Base-by-base conservation (phyloP, 139 green algal genomes). In the Ulvella scutata region DNA sequence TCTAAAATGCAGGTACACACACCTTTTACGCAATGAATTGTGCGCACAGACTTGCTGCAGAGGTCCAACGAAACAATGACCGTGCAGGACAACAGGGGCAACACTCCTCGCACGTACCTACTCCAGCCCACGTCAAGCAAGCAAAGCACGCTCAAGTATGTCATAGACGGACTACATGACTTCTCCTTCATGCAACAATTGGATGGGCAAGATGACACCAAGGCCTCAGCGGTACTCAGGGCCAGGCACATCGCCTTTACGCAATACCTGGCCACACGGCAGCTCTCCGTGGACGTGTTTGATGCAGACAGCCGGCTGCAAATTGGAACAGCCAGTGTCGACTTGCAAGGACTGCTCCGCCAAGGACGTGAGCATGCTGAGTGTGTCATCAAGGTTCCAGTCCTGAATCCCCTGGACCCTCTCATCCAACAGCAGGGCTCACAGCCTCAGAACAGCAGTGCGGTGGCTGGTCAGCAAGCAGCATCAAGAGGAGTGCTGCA, bases 281-380 rank as follows among this genome's bases (percentile, higher is more conserved):
- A 33, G 37, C 82, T 91, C 28, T 67, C 43, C 13, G 37, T 91
- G 36, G 87, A 91, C 74, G 82, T 91, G 72, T 91, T 85, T 85
- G 87, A 91, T 74, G 85, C 80, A 0, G 82, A 86, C 33, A 89
- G 83, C 17, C 75, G 88, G 72, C 78, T 91, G 72, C 82, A 90
- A 78, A 13, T 90, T 2, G 87, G 87, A 75, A 86, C 78, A 3
- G 79, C 72, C 2, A 61, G 72, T n/a, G 26, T 88, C 3, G 73
- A 83, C 38, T 74, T 91, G 38, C 75, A 79, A 26, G 74, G 75
- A 13, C 80, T 91, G 72, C 83, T 91, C 73, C 81, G 87, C 26
- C 87, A 91, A 76, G 85, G 85, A 21, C 75, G 83, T 0, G 80
- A 88, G 31, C 85, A 85, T 10, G 36, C 78, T 0, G 84, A 89